These are phyloP conservation scores for Tremellales sp. DNA, from an alignment of 1,284 basidiomycete species.

Conservation along the genomic window DNA sequence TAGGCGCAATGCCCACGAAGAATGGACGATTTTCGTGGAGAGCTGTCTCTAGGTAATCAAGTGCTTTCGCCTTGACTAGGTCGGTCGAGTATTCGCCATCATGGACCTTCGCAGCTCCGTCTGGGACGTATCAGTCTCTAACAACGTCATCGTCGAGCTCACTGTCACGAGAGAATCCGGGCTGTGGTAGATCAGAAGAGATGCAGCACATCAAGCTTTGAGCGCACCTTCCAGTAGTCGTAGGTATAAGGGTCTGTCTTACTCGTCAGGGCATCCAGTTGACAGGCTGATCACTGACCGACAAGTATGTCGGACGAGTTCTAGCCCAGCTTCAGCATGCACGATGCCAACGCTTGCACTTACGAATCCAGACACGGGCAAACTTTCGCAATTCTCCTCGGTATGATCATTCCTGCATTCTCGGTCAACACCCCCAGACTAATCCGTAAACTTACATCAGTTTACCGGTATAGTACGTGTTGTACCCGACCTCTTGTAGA, in stretches of 20 bases:
- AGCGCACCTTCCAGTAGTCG: slow-evolving; percentile 28
- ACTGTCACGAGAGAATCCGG: slow-evolving; percentile 21
- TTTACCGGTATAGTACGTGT: slow-evolving; percentile 39
- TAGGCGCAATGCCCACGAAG: slow-evolving; percentile 25
- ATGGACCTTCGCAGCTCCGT: slow-evolving; percentile 23
- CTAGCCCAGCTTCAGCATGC: slow-evolving; percentile 5
- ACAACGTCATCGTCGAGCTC: not conserved
- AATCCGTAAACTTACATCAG: slow-evolving; percentile 25
- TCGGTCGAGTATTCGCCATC: slow-evolving; percentile 32
- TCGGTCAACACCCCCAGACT: not conserved
- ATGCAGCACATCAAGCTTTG: slow-evolving; percentile 1
- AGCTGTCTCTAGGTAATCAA: slow-evolving; percentile 27
- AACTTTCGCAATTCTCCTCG: slow-evolving; percentile 20
- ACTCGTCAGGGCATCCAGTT: not conserved
- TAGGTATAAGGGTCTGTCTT: slow-evolving; percentile 35
- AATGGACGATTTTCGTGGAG: slow-evolving; percentile 25
- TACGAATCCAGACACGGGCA: slow-evolving; percentile 21
- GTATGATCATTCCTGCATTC: slow-evolving; percentile 29
- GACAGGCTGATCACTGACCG: slow-evolving; percentile 3
- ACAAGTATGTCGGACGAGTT: slow-evolving; percentile 32
- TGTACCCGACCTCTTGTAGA: slow-evolving; percentile 32
- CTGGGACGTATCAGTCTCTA: slow-evolving; percentile 3
- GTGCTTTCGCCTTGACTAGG: slow-evolving; percentile 23
- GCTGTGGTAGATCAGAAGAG: not conserved
- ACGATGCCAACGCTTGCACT: not conserved